Evolutionary conservation across 495 filamentous ascomycete genomes (phyloP).

Genomic region (Penicillium parvum): DNA sequence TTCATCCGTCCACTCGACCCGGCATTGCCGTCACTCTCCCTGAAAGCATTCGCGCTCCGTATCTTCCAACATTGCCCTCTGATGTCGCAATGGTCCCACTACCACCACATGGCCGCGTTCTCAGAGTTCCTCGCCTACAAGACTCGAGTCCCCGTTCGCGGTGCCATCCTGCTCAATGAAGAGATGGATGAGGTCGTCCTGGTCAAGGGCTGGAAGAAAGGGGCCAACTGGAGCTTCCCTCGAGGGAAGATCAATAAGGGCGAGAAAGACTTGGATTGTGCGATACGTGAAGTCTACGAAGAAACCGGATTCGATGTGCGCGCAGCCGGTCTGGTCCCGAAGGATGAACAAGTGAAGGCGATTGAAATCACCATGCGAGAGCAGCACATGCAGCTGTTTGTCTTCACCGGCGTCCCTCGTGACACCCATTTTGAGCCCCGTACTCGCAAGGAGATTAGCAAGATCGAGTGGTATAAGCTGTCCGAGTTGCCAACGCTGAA

Average conservation of each 20-base stretch:
- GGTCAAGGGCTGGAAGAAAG: conserved; percentile 97
- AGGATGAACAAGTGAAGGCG: conserved; percentile 64
- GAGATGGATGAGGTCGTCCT: conserved; percentile 87
- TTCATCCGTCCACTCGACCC: conserved; percentile 92
- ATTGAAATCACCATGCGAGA: conserved; percentile 87
- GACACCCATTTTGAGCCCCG: conserved; percentile 82
- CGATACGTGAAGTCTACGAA: conserved; percentile 88
- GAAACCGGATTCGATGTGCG: conserved; percentile 88
- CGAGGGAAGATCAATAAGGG: conserved; percentile 96
- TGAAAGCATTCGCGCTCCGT: conserved; percentile 75
- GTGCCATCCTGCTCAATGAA: conserved; percentile 86
- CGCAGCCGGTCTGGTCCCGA: conserved; percentile 62
- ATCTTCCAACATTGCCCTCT: conserved; percentile 93
- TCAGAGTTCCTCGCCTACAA: conserved; percentile 91
- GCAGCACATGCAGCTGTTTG: conserved; percentile 86
- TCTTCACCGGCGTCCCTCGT: conserved; percentile 81
- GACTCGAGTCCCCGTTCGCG: conserved; percentile 85
- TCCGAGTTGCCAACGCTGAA: conserved; percentile 81
- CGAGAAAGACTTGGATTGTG: conserved; percentile 87
- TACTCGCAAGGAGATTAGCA: conserved; percentile 95
- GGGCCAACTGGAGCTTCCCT: conserved; percentile 93
- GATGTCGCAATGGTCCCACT: conserved; percentile 70
- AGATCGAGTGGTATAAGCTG: conserved; percentile 87
- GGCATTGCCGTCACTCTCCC: conserved; percentile 72
- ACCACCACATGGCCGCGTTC: conserved; percentile 75